Conservation (phyloP, 352 stramenopile genomes). For the Pythium dissimile region DNA sequence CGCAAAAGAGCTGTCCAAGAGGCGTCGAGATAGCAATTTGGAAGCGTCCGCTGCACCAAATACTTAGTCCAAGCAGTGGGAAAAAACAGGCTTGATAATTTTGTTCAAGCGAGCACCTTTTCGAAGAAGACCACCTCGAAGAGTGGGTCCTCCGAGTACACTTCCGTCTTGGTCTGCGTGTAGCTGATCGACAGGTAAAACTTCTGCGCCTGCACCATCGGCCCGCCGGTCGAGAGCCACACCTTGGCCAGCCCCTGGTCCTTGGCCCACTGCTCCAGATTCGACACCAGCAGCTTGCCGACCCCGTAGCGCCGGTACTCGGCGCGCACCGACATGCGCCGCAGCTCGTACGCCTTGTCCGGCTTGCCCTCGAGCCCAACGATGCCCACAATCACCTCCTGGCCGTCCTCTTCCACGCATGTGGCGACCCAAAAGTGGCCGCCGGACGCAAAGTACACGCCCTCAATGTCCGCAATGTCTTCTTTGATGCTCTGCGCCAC, state of each 20-base stretch:
- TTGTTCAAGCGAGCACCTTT: conserved; percentile 2
- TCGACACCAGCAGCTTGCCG: conserved; percentile 28
- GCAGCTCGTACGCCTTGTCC: conserved; percentile 24
- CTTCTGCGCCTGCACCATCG: conserved; percentile 30
- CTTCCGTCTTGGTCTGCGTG: conserved; percentile 1
- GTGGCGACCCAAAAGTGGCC: conserved; percentile 52
- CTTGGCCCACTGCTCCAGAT: conserved; percentile 39
- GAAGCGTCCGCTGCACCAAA: neutral
- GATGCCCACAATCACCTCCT: conserved; percentile 25
- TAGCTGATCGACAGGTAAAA: conserved; percentile 27
- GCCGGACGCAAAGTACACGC: conserved; percentile 31
- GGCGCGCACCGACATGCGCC: conserved; percentile 41
- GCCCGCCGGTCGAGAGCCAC: conserved; percentile 32
- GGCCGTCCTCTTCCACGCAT: conserved; percentile 4
- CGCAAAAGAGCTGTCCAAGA: too few relatives aligned
- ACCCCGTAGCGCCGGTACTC: conserved; percentile 32
- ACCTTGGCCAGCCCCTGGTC: conserved; percentile 26
- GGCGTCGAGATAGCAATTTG: neutral
- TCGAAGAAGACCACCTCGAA: conserved; percentile 19
- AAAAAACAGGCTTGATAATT: neutral
- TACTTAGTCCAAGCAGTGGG: neutral
- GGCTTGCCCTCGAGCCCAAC: conserved; percentile 26
- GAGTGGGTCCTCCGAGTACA: neutral
- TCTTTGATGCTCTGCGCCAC: conserved; percentile 25
- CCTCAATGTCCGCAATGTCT: conserved; percentile 34